A percentile compares a stretch with the other conserved stretches of the same genome.
These are phyloP conservation scores for Colletotrichum musae DNA, from an alignment of 2,329 filamentous ascomycete species.

Conservation along the genomic window DNA sequence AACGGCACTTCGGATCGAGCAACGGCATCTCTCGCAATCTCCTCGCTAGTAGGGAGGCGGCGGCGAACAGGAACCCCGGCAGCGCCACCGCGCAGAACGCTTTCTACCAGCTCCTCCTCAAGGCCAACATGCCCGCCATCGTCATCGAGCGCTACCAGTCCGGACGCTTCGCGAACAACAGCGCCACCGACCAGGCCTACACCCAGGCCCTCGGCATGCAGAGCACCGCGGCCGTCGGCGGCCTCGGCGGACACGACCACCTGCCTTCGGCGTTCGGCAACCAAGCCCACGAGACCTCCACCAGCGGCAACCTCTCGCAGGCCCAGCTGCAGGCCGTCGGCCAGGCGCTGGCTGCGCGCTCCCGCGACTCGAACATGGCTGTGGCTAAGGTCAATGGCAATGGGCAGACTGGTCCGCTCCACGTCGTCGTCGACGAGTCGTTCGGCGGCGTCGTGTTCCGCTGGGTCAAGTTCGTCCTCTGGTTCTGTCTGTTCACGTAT, in stretches of 20 bases:
- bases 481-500: slow-evolving; percentile 85
- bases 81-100: slow-evolving; percentile 92
- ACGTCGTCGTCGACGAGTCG: slow-evolving; percentile 96
- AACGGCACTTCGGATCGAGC: slow-evolving; percentile 56
- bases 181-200: slow-evolving; percentile 84
- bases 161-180: slow-evolving; percentile 86
- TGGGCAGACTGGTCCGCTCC: slow-evolving; percentile 85
- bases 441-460: slow-evolving; percentile 85
- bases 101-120: slow-evolving; percentile 92
- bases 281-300: slow-evolving; percentile 43
- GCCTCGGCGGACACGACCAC: slow-evolving; percentile 30
- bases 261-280: slow-evolving; percentile 37
- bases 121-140: slow-evolving; percentile 94
- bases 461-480: slow-evolving; percentile 89
- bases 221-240: slow-evolving; percentile 41
- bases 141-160: slow-evolving; percentile 91
- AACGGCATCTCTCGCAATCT: slow-evolving; percentile 72
- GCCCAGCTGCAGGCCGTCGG: slow-evolving; percentile 83
- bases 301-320: slow-evolving; percentile 62
- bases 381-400: slow-evolving; percentile 67
- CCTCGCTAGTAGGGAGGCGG: slow-evolving; percentile 88
- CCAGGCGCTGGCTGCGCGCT: slow-evolving; percentile 83
- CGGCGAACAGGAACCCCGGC: slow-evolving; percentile 91
- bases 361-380: slow-evolving; percentile 76
- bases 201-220: slow-evolving; percentile 75